Base-by-base conservation (phyloP, 1,284 basidiomycete species). In the Meripilus lineatus region DNA sequence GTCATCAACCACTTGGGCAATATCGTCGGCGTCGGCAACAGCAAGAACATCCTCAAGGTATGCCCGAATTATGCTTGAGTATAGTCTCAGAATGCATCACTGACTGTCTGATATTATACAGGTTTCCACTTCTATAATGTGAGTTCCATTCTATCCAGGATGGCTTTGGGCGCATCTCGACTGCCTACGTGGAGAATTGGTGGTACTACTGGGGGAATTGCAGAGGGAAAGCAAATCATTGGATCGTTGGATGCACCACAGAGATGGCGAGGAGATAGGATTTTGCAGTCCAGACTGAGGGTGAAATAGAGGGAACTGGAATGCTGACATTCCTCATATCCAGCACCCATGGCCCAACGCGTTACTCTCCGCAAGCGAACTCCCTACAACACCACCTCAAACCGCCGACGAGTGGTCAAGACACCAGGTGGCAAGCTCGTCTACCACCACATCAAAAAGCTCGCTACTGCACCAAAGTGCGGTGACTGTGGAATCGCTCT, bases 331-430 rank as follows among this genome's bases (percentile, higher is more conserved):
- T 36, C 36, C 24, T 14, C 26, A 32, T 38, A 35, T 40, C 45
- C 58, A 53, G 17, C 51, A 64, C 48, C 67, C 77, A 96, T 98
- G 94, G 93, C 92, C 73, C 92, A 97, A 84, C 93, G 95, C 68
- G 94, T 99, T 63, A 97, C 94, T 60, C 90, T 99, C 75, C 91
- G 96, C 76, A 99, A 95, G 75, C 91, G 95, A 67, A 89, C 89
- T 61, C 87, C 94, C 18, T 99, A 99, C 84, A 98, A 98, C 85
- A 99, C 96, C 71, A 86, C 85, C 64, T 98, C 95, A 50, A 95
- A 89, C 82, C 84, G 91, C 65, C 81, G 93, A 66, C 86, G 93
- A 54, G 81, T 99, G 57, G 84, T 99, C 57, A 99, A 99, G 81
- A 99, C 95, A 35, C 95, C 95, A 44, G 91, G 91, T 67, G 90